A percentile compares a stretch with the other conserved stretches of the same genome.
phyloP scores from a whole-genome alignment of 1,139 yeast genomes.

The Debaryomyces sp. region DNA sequence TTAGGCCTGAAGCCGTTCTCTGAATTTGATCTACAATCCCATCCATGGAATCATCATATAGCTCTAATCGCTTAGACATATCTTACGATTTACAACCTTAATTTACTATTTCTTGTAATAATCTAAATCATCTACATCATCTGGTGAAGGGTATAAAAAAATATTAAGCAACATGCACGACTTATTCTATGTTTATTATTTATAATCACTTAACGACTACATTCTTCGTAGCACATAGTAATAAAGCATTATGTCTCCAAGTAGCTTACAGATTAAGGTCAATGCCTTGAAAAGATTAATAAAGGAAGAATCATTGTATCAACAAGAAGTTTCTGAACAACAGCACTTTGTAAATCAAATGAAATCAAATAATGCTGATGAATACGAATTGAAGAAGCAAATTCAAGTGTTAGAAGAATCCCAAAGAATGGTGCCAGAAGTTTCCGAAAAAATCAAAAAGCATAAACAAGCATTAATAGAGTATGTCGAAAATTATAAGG shows the following conservation, averaged over 20 bases:
- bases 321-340: constrained; percentile 66
- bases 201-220: background rate
- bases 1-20: constrained; percentile 17
- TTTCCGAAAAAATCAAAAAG: constrained; percentile 53
- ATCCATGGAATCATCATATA: constrained; percentile 4
- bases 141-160: background rate
- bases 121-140: background rate
- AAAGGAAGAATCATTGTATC: constrained; percentile 70
- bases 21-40: constrained; percentile 16
- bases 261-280: constrained; percentile 73
- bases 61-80: background rate
- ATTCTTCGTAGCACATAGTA: background rate
- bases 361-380: constrained; percentile 53
- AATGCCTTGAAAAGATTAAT: constrained; percentile 73
- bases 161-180: constrained; percentile 1
- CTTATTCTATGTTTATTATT: background rate
- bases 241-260: constrained; percentile 61
- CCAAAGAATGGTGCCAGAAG: constrained; percentile 65
- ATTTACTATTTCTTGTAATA: background rate
- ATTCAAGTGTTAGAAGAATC: constrained; percentile 69
- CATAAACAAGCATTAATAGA: constrained; percentile 49
- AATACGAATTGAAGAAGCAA: constrained; percentile 71
- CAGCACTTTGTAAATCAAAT: constrained; percentile 48
- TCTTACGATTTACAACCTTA: background rate
- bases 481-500: constrained; percentile 34